These are phyloP conservation scores for Microcera coccophila DNA, from an alignment of 2,329 filamentous ascomycete genomes.

Conservation along the genomic window DNA sequence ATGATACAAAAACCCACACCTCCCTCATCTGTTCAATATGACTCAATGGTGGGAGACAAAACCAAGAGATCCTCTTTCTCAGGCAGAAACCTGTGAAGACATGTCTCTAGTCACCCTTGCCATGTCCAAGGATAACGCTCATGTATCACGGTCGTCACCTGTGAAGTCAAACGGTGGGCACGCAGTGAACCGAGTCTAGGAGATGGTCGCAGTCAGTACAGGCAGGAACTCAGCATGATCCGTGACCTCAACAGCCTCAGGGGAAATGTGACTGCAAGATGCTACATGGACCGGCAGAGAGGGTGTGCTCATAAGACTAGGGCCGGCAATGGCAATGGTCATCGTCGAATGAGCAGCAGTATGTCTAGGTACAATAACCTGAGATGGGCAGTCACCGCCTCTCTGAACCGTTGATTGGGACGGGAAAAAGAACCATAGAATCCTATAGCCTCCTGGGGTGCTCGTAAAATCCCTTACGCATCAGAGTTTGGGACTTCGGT, in stretches of 20 bases:
- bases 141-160: constrained; percentile 13
- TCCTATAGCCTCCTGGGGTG: too few relatives aligned
- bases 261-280: not conserved
- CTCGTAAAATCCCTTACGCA: too few relatives aligned
- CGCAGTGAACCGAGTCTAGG: constrained; percentile 12
- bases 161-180: constrained; percentile 16
- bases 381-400: too few relatives aligned
- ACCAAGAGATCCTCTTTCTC: constrained; percentile 12
- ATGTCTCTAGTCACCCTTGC: constrained; percentile 11
- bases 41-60: constrained; percentile 15
- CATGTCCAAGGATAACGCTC: constrained; percentile 10
- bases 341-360: too few relatives aligned
- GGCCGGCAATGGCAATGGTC: too few relatives aligned
- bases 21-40: constrained; percentile 8
- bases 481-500: too few relatives aligned
- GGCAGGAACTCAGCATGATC: constrained; percentile 3
- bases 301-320: not conserved
- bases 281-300: not conserved
- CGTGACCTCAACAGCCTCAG: constrained; percentile 6
- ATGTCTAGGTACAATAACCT: too few relatives aligned
- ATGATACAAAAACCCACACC: constrained; percentile 8
- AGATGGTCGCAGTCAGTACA: constrained; percentile 1
- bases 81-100: constrained; percentile 21
- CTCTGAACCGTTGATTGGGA: too few relatives aligned
- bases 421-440: too few relatives aligned